phyloP scores from a whole-genome alignment of 164 flowering plant genomes.

The Santalum album region DNA sequence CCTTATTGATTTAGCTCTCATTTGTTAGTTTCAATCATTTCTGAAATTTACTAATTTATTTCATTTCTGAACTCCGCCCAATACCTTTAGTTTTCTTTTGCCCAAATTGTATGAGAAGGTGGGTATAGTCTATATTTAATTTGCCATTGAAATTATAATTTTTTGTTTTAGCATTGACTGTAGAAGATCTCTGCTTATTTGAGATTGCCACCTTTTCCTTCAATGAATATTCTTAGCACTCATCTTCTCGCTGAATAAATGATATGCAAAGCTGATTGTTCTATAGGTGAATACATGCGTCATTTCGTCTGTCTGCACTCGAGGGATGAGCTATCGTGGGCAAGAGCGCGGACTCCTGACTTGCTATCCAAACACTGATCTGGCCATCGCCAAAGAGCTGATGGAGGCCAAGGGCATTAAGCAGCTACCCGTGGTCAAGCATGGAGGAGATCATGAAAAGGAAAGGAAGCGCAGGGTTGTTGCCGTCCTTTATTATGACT shows the following conservation, averaged over 20 bases:
- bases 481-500: slow-evolving; percentile 74
- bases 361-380: slow-evolving; percentile 86
- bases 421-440: slow-evolving; percentile 88
- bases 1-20: neutral
- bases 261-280: neutral
- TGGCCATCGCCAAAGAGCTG: slow-evolving; percentile 73
- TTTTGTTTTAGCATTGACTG: neutral
- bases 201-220: neutral
- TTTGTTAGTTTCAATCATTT: neutral
- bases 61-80: neutral
- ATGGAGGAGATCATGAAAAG: slow-evolving; percentile 29
- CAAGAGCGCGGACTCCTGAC: slow-evolving; percentile 68
- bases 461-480: slow-evolving; percentile 54
- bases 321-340: slow-evolving; percentile 73
- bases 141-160: neutral
- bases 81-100: neutral
- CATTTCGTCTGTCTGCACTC: slow-evolving; percentile 73
- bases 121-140: neutral
- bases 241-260: no score
- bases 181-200: neutral
- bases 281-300: slow-evolving; percentile 51
- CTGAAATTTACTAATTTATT: neutral
- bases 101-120: no score
- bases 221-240: no score
- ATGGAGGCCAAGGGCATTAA: slow-evolving; percentile 97